A percentile compares a stretch with the other conserved stretches of the same genome.
These are phyloP conservation scores for Paramecium bursaria DNA, from an alignment of 73 alveolate genomes.

Conservation along the genomic window DNA sequence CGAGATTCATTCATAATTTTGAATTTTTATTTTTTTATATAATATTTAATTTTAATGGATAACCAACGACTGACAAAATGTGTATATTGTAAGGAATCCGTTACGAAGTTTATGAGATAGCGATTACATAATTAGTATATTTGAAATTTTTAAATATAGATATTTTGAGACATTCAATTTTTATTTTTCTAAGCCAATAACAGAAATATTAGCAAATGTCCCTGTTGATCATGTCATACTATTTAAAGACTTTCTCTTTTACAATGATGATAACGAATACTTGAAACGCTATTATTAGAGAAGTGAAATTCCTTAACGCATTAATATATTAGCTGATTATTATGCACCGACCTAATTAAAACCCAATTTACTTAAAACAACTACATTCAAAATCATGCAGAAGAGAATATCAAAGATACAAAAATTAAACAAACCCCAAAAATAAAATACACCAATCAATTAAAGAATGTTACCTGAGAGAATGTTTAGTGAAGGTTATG, in stretches of 20 bases:
- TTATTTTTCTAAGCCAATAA: slow-evolving; percentile 65
- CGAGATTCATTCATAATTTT: neutral
- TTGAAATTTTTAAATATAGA: neutral
- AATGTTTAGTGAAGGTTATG: slow-evolving; percentile 57
- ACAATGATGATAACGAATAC: slow-evolving; percentile 58
- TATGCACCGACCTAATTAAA: slow-evolving; percentile 36
- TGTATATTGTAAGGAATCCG: slow-evolving; percentile 3
- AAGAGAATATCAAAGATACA: slow-evolving; percentile 15
- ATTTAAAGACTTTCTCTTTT: slow-evolving; percentile 54
- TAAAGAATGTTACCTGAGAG: slow-evolving; percentile 48
- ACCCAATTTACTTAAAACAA: slow-evolving; percentile 41
- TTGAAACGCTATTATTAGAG: slow-evolving; percentile 59
- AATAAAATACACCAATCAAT: slow-evolving; percentile 35
- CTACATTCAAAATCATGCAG: slow-evolving; percentile 37
- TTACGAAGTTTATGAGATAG: neutral
- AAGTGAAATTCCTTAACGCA: slow-evolving; percentile 49
- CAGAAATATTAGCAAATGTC: slow-evolving; percentile 65
- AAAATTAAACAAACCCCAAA: slow-evolving; percentile 1
- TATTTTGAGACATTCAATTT: slow-evolving; percentile 62
- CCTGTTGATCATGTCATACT: slow-evolving; percentile 61
- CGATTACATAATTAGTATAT: slow-evolving; percentile 21
- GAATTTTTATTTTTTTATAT: too few relatives aligned
- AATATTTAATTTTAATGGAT: slow-evolving; percentile 50
- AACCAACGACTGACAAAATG: slow-evolving; percentile 29
- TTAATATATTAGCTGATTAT: slow-evolving; percentile 42